Evolutionary conservation across 352 stramenopile species (phyloP), one percentile per base, ranked within the genome.

Genomic region (Globisporangium paroecandrum): DNA sequence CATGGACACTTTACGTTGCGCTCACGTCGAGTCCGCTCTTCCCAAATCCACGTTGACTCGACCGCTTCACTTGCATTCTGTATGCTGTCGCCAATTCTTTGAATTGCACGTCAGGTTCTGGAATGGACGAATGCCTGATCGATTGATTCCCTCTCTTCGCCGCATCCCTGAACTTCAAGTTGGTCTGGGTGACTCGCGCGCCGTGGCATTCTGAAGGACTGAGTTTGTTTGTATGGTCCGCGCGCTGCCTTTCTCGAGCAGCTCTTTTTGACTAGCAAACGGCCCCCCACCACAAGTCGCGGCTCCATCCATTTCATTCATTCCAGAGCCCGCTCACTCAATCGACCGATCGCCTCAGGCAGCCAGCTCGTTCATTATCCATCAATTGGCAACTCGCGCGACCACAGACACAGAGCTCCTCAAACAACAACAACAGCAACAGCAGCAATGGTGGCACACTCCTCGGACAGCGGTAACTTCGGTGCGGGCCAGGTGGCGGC

Each of bases 401-500:
- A 60, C 49, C 57, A 49, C 49, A 58, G 18, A 57, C 25, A 71
- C 58, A 62, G 18, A 51, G 22, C 12, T 22, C 53, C n/a, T 8
- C 53, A 64, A 36, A 46, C 36, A 67, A 65, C 41, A 58, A 12
- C 36, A 65, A 49, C 9, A 59, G 54, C 15, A 65, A 49, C 9
- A 59, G 54, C 15, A 58, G 15, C 24, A 36, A 89, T 84, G 77
- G 83, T 89, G 55, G 78, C 79, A 10, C 73, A 81, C 62, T 46
- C 73, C 32, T 81, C 69, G 22, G 78, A 87, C 47, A 84, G 89
- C 64, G 65, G 62, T 24, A 75, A 68, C 29, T 72, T 70, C 4
- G 69, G 81, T 66, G 68, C 71, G n/a, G 81, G 77, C 54, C 72
- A 88, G 43, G 83, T 85, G 51, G 79, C 83, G 22, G 88, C 83